Base-by-base conservation (phyloP, 352 stramenopile species). In the Blastocystis sp. region DNA sequence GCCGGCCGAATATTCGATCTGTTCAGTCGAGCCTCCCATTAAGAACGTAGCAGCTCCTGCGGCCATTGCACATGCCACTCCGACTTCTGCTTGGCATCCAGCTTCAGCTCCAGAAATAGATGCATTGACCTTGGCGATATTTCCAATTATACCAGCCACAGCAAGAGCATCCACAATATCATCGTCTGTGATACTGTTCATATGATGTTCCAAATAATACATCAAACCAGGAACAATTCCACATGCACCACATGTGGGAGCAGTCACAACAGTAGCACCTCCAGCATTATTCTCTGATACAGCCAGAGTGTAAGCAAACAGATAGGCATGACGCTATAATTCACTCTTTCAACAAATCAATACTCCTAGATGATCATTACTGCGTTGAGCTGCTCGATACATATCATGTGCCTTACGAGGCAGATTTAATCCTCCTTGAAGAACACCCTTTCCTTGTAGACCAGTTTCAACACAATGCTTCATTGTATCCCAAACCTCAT, bases 201-300 rank as follows among this genome's bases (percentile, higher is more conserved):
- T 49, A 58, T 89, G 65, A 6, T 57, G 19, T n/a, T 83, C 74
- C 0, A 88, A 57, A 57, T 87, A 81, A 29, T 89, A 87, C 37
- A 89, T 69, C 42, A 78, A 58, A 24, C 77, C 85, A 21, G 88
- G 88, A 5, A 89, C 65, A 56, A 89, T 86, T 19, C 88, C 88
- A 51, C 83, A 88, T 0, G 88, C 88, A 58, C 88, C 88, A 59
- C 88, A 89, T 12, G 88, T 89, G 21, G 88, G 85, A 5, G 87
- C 69, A 19, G 88, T 89, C 0, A 89, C 88, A 43, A 88, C 69
- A 42, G 69, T 85, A 57, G 51, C 78, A 21, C 81, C 88, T 57
- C 88, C 74, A 12, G 88, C 88, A 57, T 89, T 89, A 35, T 89
- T 87, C 73, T 89, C 88, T 42, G 88, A 88, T 27, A 89, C 88